Conservation (phyloP, 352 stramenopile species). For the Globisporangium lucens region DNA sequence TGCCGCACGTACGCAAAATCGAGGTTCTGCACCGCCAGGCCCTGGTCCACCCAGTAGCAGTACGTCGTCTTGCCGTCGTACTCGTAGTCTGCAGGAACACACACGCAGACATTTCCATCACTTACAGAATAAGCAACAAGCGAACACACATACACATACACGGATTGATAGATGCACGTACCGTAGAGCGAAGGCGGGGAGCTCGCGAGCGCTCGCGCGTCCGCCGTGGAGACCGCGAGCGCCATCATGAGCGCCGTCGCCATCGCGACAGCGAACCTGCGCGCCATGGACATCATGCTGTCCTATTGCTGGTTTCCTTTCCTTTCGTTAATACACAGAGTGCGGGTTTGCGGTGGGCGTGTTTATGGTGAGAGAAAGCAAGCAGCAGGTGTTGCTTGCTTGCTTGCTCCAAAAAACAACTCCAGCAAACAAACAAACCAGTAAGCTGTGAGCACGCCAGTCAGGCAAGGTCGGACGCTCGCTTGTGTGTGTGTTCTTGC, state of each 20-base stretch:
- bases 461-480: not conserved
- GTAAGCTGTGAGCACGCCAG: not conserved
- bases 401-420: constrained; percentile 2
- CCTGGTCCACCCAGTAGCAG: constrained; percentile 79
- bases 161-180: constrained; percentile 17
- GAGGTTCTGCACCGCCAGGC: constrained; percentile 63
- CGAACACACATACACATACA: not conserved
- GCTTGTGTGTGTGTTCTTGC: not conserved
- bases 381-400: not conserved
- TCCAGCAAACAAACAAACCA: not conserved
- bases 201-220: constrained; percentile 20
- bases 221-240: constrained; percentile 13
- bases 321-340: not conserved
- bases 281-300: not conserved
- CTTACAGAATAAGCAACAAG: not conserved
- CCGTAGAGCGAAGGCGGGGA: constrained; percentile 51
- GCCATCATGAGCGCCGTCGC: constrained; percentile 4
- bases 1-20: constrained; percentile 67
- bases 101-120: not conserved
- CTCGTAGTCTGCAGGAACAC: constrained; percentile 50
- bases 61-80: constrained; percentile 78
- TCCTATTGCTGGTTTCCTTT: not conserved
- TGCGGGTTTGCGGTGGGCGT: not conserved
- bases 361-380: not conserved
- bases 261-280: not conserved